Conservation (phyloP, 257 asterid species). For the Scutellaria minor region DNA sequence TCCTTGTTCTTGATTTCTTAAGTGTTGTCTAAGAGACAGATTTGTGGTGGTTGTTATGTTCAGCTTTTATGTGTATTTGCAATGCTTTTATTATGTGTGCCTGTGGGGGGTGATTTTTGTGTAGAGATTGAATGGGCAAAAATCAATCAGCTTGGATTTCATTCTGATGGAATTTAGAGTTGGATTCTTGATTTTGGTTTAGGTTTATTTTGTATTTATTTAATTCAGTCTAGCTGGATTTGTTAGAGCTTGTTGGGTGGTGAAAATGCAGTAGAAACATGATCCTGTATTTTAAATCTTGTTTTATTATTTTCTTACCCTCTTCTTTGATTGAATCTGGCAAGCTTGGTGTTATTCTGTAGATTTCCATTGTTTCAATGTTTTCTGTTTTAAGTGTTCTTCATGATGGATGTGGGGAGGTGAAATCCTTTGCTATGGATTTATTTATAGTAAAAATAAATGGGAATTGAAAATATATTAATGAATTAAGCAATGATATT, state of each 20-base stretch:
- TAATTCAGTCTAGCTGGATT: constrained; percentile 24
- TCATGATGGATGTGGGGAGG: constrained; percentile 14
- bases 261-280: constrained; percentile 2
- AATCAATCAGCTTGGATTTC: constrained; percentile 35
- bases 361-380: constrained; percentile 24
- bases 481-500: constrained; percentile 31
- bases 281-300: neutral
- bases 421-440: constrained; percentile 33
- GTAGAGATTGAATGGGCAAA: constrained; percentile 19
- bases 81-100: neutral
- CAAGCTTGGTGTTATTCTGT: constrained; percentile 1
- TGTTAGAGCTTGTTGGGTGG: constrained; percentile 13
- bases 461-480: constrained; percentile 33
- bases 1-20: constrained; percentile 27
- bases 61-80: neutral
- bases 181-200: constrained; percentile 30
- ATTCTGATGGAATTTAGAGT: constrained; percentile 25
- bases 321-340: constrained; percentile 11
- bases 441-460: constrained; percentile 25
- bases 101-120: constrained; percentile 16
- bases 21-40: neutral
- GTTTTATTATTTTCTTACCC: neutral
- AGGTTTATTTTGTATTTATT: constrained; percentile 18
- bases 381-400: constrained; percentile 4
- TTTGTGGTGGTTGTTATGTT: constrained; percentile 11